Evolutionary conservation across 805 yeast species (phyloP), one percentile per base, ranked within the genome.

Genomic region (Komagataella pseudopastoris): DNA sequence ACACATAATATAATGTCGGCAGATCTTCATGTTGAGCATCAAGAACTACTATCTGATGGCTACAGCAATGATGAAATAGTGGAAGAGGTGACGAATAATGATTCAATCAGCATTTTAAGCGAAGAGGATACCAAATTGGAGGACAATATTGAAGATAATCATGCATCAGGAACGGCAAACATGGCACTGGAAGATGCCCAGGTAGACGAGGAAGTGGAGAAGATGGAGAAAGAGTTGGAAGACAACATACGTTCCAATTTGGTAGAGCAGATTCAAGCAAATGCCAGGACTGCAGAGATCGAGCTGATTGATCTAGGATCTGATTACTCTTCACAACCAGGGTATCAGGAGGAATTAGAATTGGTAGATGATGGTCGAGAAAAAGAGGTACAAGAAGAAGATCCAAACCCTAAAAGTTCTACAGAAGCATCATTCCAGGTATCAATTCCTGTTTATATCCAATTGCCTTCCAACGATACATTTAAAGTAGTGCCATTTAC

Each of bases 221-320:
- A 20, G 14, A 55, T 51, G 22, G 55, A 50, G 44, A 18, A 20
- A 18, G 16, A 47, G n/a, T 6, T 6, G 23, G 6, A 16, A n/a
- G 16, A 23, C 6, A n/a, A 6, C 17, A 52, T 14, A 51, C 49
- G 8, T 24, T 49, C 23, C 48, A 23, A 36, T 20, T 2, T 17
- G 18, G 39, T 20, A 17, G 22, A 20, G n/a, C 65, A 10, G 39
- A 14, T 30, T 24, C 52, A 0, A 49, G 47, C 8, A 47, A 52
- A 8, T 64, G 62, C 50, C 64, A 61, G 23, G 14, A 17, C 18
- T 5, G 48, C 17, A 50, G 58, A 30, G n/a, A 30, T 30, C 10
- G 39, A 30, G 39, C 14, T 30, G 14, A 30, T 53, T 20, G 62
- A 57, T 6, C 59, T 56, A 8, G 58, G 52, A 36, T 52, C 51